Evolutionary conservation across 768 basidiomycete genomes (phyloP).

Genomic region (Boletellus ananiceps): DNA sequence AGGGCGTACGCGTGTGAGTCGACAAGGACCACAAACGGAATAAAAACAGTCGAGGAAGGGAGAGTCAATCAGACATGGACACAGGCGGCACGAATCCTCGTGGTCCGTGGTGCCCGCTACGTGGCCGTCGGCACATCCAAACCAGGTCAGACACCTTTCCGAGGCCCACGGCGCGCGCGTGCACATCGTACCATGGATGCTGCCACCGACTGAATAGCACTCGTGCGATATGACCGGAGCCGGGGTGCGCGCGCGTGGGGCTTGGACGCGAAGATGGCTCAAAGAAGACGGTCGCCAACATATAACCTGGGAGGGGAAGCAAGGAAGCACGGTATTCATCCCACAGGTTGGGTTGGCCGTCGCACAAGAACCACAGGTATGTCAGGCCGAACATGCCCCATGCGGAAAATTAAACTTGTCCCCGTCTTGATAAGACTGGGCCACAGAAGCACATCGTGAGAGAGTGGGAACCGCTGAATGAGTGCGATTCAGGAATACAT

Average conservation of each 20-base stretch:
- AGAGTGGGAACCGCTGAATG: not conserved
- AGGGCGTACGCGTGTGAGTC: not conserved
- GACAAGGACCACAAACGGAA: not conserved
- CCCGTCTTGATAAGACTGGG: not conserved
- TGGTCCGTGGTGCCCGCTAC: not conserved
- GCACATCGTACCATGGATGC: not conserved
- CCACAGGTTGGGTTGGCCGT: conserved; percentile 2
- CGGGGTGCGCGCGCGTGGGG: not conserved
- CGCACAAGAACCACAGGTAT: conserved; percentile 1
- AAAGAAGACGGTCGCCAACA: not conserved
- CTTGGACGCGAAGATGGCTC: not conserved
- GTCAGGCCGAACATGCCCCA: not conserved
- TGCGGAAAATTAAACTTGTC: conserved; percentile 9
- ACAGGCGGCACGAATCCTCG: not conserved
- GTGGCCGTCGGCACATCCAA: not conserved
- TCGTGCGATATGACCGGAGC: not conserved
- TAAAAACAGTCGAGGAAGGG: not conserved
- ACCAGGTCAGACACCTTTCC: not conserved
- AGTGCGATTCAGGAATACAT: not conserved
- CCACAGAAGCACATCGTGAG: conserved; percentile 17
- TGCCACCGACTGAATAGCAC: not conserved
- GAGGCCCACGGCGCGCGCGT: no score
- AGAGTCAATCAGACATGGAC: no score
- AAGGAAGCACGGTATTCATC: not conserved
- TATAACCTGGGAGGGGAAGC: not conserved